phyloP scores from a whole-genome alignment of 2,329 filamentous ascomycete genomes.

The Fusarium tricinctum region DNA sequence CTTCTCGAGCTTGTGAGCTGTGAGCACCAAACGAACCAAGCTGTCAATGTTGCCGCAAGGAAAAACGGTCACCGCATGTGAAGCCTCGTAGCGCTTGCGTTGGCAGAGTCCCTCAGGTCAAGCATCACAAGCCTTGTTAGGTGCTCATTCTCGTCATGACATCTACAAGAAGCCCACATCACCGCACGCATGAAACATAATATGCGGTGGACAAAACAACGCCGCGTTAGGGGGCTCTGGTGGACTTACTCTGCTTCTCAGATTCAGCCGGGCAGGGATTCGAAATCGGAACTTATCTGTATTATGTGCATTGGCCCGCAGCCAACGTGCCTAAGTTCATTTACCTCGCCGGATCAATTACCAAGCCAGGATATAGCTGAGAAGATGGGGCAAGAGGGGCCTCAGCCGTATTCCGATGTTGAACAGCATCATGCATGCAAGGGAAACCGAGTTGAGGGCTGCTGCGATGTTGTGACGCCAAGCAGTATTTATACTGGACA shows the following conservation, averaged over 20 bases:
- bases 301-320: constrained; percentile 12
- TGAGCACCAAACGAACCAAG: constrained; percentile 5
- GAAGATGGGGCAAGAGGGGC: constrained; percentile 23
- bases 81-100: constrained; percentile 12
- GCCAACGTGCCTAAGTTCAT: constrained; percentile 25
- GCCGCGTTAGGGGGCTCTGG: constrained; percentile 31
- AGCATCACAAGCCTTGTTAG: constrained; percentile 26
- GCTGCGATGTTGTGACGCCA: constrained; percentile 19
- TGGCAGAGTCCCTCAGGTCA: constrained; percentile 23
- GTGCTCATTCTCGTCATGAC: constrained; percentile 8
- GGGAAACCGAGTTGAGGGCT: constrained; percentile 23
- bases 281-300: constrained; percentile 2
- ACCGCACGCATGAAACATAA: constrained; percentile 11
- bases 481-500: constrained; percentile 7
- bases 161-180: constrained; percentile 27
- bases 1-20: neutral
- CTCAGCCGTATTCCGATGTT: constrained; percentile 36
- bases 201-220: constrained; percentile 35
- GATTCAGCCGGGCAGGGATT: constrained; percentile 48
- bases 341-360: constrained; percentile 21
- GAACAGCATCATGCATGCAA: constrained; percentile 38
- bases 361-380: constrained; percentile 32
- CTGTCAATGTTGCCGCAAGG: constrained; percentile 1
- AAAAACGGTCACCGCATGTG: neutral
- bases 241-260: constrained; percentile 26